A percentile compares a stretch with the other conserved stretches of the same genome.
phyloP scores from a whole-genome alignment of 2,329 filamentous ascomycete genomes.

The Pestalotiopsis sp. region DNA sequence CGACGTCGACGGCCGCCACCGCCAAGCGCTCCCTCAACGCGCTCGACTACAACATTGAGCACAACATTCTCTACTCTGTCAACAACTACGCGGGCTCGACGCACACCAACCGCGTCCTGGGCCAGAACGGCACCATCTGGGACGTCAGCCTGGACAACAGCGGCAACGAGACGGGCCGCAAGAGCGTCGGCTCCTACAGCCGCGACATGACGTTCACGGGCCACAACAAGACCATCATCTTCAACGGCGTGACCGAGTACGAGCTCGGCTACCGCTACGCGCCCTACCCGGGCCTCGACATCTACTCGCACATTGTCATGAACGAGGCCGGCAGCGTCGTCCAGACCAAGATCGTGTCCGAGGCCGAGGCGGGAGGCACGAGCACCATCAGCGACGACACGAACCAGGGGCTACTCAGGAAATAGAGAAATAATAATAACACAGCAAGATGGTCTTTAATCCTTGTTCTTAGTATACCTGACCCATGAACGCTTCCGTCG shows the following conservation, averaged over 20 bases:
- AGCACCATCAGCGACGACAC: conserved; percentile 50
- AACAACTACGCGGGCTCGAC: conserved; percentile 61
- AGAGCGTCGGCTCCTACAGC: conserved; percentile 50
- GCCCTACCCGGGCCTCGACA: conserved; percentile 50
- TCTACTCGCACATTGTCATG: conserved; percentile 50
- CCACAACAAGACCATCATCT: conserved; percentile 47
- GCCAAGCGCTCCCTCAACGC: conserved; percentile 21
- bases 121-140: conserved; percentile 56
- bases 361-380: conserved; percentile 53
- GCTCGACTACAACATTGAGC: conserved; percentile 47
- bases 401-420: conserved; percentile 14
- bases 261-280: conserved; percentile 57
- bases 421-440: background rate
- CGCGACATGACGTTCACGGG: conserved; percentile 58
- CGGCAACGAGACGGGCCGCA: conserved; percentile 45
- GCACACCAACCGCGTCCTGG: conserved; percentile 59
- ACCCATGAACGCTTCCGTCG: background rate
- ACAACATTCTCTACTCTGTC: conserved; percentile 63
- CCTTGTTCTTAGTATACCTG: background rate
- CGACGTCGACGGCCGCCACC: conserved; percentile 19
- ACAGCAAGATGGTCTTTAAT: background rate
- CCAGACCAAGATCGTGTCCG: conserved; percentile 53
- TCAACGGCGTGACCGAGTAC: conserved; percentile 46
- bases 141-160: conserved; percentile 58
- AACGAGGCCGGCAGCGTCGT: conserved; percentile 49